Conservation (phyloP, 805 yeast genomes). For the Starmerella cellae region DNA sequence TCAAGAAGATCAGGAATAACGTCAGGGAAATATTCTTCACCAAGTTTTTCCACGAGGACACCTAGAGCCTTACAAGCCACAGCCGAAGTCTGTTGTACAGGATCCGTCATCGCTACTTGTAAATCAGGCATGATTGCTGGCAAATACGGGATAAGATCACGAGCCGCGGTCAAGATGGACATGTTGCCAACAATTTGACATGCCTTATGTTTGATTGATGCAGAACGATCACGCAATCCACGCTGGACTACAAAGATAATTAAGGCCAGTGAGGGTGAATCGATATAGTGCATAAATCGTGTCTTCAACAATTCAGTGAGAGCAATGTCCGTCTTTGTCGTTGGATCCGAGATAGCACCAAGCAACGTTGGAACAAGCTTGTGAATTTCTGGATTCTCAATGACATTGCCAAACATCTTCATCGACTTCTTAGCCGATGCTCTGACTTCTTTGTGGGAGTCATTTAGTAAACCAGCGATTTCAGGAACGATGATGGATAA, state of each 20-base stretch:
- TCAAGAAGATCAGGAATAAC: conserved; percentile 67
- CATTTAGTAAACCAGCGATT: conserved; percentile 86
- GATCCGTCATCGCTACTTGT: conserved; percentile 93
- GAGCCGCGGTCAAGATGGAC: conserved; percentile 87
- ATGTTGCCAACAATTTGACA: conserved; percentile 98
- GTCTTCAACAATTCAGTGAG: conserved; percentile 75
- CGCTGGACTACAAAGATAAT: conserved; percentile 89
- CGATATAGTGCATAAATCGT: conserved; percentile 92
- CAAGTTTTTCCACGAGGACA: conserved; percentile 86
- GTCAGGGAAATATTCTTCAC: conserved; percentile 90
- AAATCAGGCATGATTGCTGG: conserved; percentile 64
- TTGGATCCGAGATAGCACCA: conserved; percentile 92
- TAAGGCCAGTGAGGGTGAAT: conserved; percentile 92
- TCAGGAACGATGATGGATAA: conserved; percentile 87
- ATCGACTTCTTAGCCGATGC: conserved; percentile 84
- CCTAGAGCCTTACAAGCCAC: conserved; percentile 97
- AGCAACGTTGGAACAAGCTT: conserved; percentile 73
- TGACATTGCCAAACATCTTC: conserved; percentile 90
- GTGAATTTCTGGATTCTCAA: conserved; percentile 93
- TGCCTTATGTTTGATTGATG: conserved; percentile 78
- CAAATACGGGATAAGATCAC: conserved; percentile 75
- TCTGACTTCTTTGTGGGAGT: conserved; percentile 92
- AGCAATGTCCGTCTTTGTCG: conserved; percentile 77
- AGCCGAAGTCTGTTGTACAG: conserved; percentile 92
- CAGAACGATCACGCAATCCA: conserved; percentile 92